phyloP scores from a whole-genome alignment of 768 basidiomycete species.

The Suillus subalutaceus region DNA sequence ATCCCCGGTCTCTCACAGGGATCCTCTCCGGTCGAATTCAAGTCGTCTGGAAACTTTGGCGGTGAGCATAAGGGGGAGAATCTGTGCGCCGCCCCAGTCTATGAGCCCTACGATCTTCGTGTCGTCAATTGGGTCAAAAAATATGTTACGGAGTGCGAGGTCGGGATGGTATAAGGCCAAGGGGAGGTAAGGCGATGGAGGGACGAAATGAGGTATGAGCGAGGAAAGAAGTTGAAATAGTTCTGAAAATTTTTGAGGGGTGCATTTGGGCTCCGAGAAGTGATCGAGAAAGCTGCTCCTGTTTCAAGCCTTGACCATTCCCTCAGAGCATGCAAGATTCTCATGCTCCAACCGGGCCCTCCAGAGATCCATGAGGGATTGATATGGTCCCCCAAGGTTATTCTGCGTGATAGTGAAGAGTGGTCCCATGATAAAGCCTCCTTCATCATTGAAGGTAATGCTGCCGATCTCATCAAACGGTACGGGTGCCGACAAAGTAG shows the following conservation, averaged over 20 bases:
- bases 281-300: not conserved
- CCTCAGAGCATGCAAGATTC: not conserved
- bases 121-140: slow-evolving; percentile 4
- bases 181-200: not conserved
- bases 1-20: not conserved
- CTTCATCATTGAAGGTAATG: not conserved
- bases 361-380: not conserved
- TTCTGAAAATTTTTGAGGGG: not conserved
- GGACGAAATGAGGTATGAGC: not conserved
- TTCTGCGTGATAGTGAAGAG: not conserved
- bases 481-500: not conserved
- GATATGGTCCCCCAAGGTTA: not conserved
- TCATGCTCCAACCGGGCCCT: not conserved
- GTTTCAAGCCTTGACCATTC: not conserved
- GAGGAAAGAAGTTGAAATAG: slow-evolving; percentile 2
- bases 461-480: not conserved
- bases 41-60: slow-evolving; percentile 1
- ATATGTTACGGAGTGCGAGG: slow-evolving; percentile 3
- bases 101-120: slow-evolving; percentile 1
- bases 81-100: slow-evolving; percentile 3
- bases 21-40: not conserved
- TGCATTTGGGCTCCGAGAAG: slow-evolving; percentile 2
- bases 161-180: slow-evolving; percentile 2
- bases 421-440: not conserved
- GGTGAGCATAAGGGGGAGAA: not conserved